Evolutionary conservation across 148 eudicot species (phyloP), one percentile per base, ranked within the genome.

Genomic region (Dysphania ambrosioides): DNA sequence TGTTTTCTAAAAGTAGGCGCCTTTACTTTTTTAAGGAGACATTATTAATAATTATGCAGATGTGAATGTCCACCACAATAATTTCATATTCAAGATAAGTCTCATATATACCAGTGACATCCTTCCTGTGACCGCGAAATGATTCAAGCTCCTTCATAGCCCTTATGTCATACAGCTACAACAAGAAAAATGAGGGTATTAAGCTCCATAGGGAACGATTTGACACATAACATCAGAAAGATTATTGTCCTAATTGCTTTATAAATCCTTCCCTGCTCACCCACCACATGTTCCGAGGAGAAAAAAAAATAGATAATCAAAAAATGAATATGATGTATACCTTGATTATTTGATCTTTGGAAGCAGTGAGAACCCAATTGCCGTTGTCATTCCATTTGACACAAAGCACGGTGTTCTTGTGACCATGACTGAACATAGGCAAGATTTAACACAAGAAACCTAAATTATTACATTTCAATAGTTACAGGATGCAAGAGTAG

Each of bases 81-180:
- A 51, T 29, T 18, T 8, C 32, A 12, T 70, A 2, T 24, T 30
- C 44, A 32, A 51, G 30, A 71, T 31, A 65, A 26, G 23, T 32
- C 51, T 74, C 26, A 83, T 73, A 47, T 72, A 42, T 84, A 94
- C 98, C 88, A 74, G 97, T 95, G 29, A 95, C 96, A 81, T 95
- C 98, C 83, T 92, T 95, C 77, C 67, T 83, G 76, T 95, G 98
- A 68, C 98, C 98, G 63, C 97, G 97, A 77, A 92, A 95, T 70
- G 98, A 90, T 77, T 92, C 92, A 66, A 95, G 90, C 88, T 95
- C 98, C 88, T 92, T 95, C 98, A 95, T 95, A 72, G 98, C 89
- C 79, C 98, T 78, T 82, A 95, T 95, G 80, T 95, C 98, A 81
- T 95, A 95, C 66, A 95, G 96, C 98, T 95, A 87, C 40, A 85